These are phyloP conservation scores for Pestalotiopsis sp. DNA, from an alignment of 2,329 filamentous ascomycete genomes.

Conservation along the genomic window DNA sequence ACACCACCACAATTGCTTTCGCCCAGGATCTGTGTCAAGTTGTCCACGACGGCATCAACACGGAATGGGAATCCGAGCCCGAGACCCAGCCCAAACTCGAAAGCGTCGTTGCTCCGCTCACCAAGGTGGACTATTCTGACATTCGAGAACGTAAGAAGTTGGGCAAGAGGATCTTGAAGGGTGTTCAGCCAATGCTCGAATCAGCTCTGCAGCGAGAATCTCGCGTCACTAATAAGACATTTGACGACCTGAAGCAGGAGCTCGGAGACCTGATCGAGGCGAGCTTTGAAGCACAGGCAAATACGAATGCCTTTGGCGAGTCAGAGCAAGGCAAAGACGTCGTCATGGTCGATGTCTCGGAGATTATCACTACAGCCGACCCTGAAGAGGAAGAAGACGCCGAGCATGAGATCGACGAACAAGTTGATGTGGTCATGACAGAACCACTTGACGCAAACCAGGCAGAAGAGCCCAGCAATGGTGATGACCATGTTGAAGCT, in stretches of 20 bases:
- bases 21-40: slow-evolving; percentile 58
- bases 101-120: slow-evolving; percentile 48
- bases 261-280: slow-evolving; percentile 74
- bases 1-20: slow-evolving; percentile 61
- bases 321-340: slow-evolving; percentile 47
- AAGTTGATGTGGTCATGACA: slow-evolving; percentile 37
- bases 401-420: slow-evolving; percentile 32
- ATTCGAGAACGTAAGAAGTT: slow-evolving; percentile 80
- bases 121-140: slow-evolving; percentile 61
- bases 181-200: slow-evolving; percentile 77
- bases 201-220: slow-evolving; percentile 78
- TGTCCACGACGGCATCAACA: slow-evolving; percentile 56
- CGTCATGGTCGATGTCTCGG: slow-evolving; percentile 55
- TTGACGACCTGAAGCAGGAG: slow-evolving; percentile 71
- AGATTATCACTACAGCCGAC: slow-evolving; percentile 46
- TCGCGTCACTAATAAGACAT: slow-evolving; percentile 73
- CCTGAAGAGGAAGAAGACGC: slow-evolving; percentile 28
- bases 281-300: slow-evolving; percentile 60
- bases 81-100: slow-evolving; percentile 32
- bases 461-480: slow-evolving; percentile 42
- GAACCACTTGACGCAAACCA: slow-evolving; percentile 40
- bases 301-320: slow-evolving; percentile 35
- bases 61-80: slow-evolving; percentile 32
- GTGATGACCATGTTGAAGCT: slow-evolving; percentile 46
- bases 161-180: slow-evolving; percentile 88